Conservation (phyloP, 805 yeast species). For the Myxozyma kluyveri region DNA sequence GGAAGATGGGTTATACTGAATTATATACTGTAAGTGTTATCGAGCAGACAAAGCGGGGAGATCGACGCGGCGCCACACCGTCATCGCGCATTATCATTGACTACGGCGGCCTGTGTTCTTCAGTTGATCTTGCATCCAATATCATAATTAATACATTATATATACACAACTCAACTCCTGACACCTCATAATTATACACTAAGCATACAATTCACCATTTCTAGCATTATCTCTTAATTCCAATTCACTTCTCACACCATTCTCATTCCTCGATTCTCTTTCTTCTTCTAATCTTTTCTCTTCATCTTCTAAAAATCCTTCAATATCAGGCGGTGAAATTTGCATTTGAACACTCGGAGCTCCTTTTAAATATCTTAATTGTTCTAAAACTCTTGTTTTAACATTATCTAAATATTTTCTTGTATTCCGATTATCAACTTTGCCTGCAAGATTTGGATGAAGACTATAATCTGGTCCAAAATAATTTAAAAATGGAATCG, state of each 20-base stretch:
- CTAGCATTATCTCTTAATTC: slow-evolving; percentile 30
- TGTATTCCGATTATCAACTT: slow-evolving; percentile 81
- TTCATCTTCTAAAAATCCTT: slow-evolving; percentile 41
- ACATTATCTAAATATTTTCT: slow-evolving; percentile 80
- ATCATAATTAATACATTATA: neutral
- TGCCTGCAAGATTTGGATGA: slow-evolving; percentile 77
- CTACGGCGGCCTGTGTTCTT: no score
- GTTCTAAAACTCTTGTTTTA: slow-evolving; percentile 71
- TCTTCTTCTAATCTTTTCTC: slow-evolving; percentile 40
- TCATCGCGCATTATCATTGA: no score
- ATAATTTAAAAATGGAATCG: slow-evolving; percentile 72
- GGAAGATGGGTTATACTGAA: no score
- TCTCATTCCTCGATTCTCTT: slow-evolving; percentile 29
- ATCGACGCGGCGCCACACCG: no score
- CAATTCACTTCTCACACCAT: slow-evolving; percentile 12
- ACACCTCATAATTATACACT: neutral
- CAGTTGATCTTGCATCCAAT: no score
- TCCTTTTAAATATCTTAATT: slow-evolving; percentile 73
- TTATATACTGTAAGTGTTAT: no score
- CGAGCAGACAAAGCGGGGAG: no score
- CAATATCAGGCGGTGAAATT: slow-evolving; percentile 72
- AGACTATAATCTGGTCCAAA: slow-evolving; percentile 89
- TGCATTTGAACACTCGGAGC: slow-evolving; percentile 95
- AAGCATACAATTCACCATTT: slow-evolving; percentile 28
- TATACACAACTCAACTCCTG: neutral